These are phyloP conservation scores for Mortierella antarctica DNA, from an alignment of 192 early-diverging fungal species.

Conservation along the genomic window DNA sequence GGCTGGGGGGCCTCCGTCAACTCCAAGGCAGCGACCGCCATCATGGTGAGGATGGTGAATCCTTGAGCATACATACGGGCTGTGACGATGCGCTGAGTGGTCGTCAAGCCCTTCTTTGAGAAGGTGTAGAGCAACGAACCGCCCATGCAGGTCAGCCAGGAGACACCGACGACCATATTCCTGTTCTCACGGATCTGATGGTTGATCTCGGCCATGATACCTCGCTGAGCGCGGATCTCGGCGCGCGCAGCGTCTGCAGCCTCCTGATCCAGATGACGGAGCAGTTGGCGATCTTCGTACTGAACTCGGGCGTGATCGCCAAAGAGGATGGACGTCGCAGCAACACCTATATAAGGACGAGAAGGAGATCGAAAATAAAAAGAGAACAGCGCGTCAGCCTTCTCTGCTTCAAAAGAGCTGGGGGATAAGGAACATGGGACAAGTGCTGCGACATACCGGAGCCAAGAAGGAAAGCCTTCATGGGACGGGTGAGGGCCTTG, in stretches of 20 bases:
- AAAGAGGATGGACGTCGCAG: constrained; percentile 38
- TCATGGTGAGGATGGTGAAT: constrained; percentile 46
- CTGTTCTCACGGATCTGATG: constrained; percentile 51
- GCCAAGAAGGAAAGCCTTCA: constrained; percentile 48
- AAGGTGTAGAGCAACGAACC: constrained; percentile 48
- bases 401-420: not conserved
- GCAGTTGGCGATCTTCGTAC: constrained; percentile 39
- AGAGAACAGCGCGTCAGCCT: not conserved
- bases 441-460: constrained; percentile 11
- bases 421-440: not conserved
- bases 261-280: constrained; percentile 49
- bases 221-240: constrained; percentile 42
- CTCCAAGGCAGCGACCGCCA: constrained; percentile 47
- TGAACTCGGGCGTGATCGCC: constrained; percentile 47
- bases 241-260: constrained; percentile 38
- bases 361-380: not conserved
- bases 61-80: constrained; percentile 54
- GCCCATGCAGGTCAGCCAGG: constrained; percentile 48
- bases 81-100: constrained; percentile 51
- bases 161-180: constrained; percentile 42
- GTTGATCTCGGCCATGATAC: constrained; percentile 32
- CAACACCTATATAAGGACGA: constrained; percentile 17
- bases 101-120: constrained; percentile 43
- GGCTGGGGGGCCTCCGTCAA: constrained; percentile 29
- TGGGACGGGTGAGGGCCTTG: constrained; percentile 32